These are phyloP conservation scores for Ogataea sp. DNA, from an alignment of 805 yeast genomes.

Conservation along the genomic window DNA sequence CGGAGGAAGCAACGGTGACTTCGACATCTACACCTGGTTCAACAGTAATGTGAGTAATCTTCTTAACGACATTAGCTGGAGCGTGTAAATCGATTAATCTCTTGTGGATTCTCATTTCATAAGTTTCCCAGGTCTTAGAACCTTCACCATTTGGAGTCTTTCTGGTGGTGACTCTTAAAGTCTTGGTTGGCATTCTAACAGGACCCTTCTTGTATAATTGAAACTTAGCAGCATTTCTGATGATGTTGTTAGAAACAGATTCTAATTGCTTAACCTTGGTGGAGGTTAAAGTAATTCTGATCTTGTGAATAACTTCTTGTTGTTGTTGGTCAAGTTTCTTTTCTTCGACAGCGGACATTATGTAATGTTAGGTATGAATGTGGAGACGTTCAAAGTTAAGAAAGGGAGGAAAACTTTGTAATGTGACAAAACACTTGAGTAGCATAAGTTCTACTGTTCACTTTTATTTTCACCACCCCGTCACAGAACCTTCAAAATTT, in stretches of 20 bases:
- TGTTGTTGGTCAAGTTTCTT: conserved; percentile 57
- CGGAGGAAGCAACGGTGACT: conserved; percentile 72
- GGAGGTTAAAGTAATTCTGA: conserved; percentile 98
- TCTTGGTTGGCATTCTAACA: conserved; percentile 99
- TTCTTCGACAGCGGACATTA: conserved; percentile 81
- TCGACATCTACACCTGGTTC: conserved; percentile 99
- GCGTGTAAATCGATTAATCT: conserved; percentile 98
- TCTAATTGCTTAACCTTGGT: conserved; percentile 98
- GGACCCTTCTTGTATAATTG: conserved; percentile 95
- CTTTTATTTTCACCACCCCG: too few species aligned
- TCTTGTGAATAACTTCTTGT: conserved; percentile 84
- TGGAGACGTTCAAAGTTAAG: conserved; percentile 29
- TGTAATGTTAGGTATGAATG: conserved; percentile 16
- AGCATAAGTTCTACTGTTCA: neutral
- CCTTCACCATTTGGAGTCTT: conserved; percentile 99
- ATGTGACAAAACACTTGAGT: neutral
- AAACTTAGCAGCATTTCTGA: conserved; percentile 77
- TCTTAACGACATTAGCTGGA: conserved; percentile 87
- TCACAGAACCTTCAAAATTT: too few species aligned
- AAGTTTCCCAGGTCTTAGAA: conserved; percentile 99
- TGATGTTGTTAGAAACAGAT: conserved; percentile 87
- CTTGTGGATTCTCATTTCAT: conserved; percentile 99
- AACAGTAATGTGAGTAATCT: conserved; percentile 94
- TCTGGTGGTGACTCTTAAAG: conserved; percentile 97
- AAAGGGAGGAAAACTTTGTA: conserved; percentile 1